Conservation (phyloP, 768 basidiomycete species). For the Chalciporus piperatus region DNA sequence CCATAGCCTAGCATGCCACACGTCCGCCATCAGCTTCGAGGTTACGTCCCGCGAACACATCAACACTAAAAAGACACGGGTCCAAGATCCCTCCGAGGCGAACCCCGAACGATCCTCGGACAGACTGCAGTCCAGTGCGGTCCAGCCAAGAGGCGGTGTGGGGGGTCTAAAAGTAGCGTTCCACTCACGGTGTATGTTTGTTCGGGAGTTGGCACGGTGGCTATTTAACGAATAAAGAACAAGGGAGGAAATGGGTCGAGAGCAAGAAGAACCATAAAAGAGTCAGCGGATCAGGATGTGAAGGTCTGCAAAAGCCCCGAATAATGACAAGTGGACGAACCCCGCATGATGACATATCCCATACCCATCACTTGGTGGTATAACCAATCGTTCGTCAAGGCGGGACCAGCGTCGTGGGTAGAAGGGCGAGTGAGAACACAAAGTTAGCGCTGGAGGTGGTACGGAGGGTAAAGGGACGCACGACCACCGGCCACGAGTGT, state of each 20-base stretch:
- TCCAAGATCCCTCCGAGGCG: background rate
- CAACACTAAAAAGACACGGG: background rate
- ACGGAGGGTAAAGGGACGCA: slow-evolving; percentile 33
- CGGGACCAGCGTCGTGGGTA: background rate
- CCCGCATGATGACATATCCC: slow-evolving; percentile 61
- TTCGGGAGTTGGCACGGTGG: slow-evolving; percentile 35
- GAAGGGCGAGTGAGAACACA: background rate
- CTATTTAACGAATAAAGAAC: slow-evolving; percentile 21
- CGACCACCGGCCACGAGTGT: slow-evolving; percentile 43
- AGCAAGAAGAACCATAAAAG: slow-evolving; percentile 3
- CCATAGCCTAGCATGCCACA: slow-evolving; percentile 49
- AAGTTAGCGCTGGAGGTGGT: slow-evolving; percentile 7
- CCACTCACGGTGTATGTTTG: slow-evolving; percentile 34
- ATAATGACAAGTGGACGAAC: slow-evolving; percentile 34
- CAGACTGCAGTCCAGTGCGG: background rate
- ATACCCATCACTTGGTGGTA: slow-evolving; percentile 46
- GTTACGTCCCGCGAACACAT: background rate
- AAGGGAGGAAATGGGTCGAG: background rate
- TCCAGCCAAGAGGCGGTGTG: background rate
- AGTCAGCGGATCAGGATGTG: slow-evolving; percentile 8
- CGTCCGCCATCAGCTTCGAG: slow-evolving; percentile 1
- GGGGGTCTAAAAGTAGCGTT: background rate
- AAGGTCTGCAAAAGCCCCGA: background rate
- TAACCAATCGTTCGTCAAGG: slow-evolving; percentile 1
- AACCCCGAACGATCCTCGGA: background rate